Conservation (phyloP, 495 filamentous ascomycete genomes). For the Penicillium goetzii region DNA sequence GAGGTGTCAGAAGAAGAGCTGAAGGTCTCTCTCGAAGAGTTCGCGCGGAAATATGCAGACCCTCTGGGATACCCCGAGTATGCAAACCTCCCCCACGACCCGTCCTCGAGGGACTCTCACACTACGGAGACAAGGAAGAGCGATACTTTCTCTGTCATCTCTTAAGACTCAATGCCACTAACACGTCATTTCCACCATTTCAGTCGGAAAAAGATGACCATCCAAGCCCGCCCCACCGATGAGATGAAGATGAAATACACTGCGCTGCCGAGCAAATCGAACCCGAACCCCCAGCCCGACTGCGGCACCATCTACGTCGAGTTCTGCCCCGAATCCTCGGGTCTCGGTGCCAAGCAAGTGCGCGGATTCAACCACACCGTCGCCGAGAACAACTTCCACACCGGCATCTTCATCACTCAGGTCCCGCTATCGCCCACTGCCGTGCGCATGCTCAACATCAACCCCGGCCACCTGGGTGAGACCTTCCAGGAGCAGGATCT, state of each 20-base stretch:
- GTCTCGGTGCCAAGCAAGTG: conserved; percentile 87
- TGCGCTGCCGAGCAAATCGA: conserved; percentile 60
- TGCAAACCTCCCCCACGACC: conserved; percentile 30
- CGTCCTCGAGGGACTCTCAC: not conserved
- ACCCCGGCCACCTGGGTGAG: conserved; percentile 80
- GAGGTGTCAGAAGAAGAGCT: conserved; percentile 89
- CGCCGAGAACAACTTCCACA: conserved; percentile 74
- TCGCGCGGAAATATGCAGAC: conserved; percentile 67
- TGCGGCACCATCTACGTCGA: conserved; percentile 93
- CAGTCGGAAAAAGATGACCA: conserved; percentile 82
- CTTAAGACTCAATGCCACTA: conserved; percentile 27
- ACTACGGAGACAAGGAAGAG: not conserved
- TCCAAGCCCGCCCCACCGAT: conserved; percentile 79
- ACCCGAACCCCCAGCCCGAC: conserved; percentile 67
- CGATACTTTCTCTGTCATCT: not conserved
- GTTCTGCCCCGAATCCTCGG: conserved; percentile 72
- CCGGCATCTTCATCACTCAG: conserved; percentile 84
- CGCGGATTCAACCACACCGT: conserved; percentile 84
- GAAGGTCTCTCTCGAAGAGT: conserved; percentile 75
- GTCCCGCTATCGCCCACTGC: conserved; percentile 82
- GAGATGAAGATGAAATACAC: conserved; percentile 85
- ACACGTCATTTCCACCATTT: conserved; percentile 18
- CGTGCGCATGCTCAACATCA: conserved; percentile 67
- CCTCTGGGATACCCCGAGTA: conserved; percentile 74
- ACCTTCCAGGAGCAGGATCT: conserved; percentile 94